Evolutionary conservation across 805 yeast species (phyloP), one percentile per base, ranked within the genome.

Genomic region (Brettanomyces naardenensis): DNA sequence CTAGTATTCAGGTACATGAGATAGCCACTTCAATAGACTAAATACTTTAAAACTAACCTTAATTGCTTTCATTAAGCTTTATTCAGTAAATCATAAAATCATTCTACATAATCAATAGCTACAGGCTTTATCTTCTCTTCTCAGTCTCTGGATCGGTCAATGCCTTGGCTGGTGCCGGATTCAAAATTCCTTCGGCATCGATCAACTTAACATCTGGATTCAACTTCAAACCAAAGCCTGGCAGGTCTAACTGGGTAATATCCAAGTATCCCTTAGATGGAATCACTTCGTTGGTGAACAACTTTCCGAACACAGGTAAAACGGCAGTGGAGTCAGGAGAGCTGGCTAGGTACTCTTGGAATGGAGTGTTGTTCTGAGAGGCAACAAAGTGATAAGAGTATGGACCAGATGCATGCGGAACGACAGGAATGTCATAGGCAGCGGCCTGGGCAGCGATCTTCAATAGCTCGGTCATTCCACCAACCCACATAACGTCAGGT

Each of bases 401-500:
- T 29, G 73, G 71, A 41, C 75, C 74, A n/a, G 71, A 64, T 25
- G 74, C 75, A 45, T 69, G 75, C 26, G 73, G 73, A 39, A 69
- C 75, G 33, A 69, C 71, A 20, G 75, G 75, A 36, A 69, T 66
- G 44, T 69, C 75, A 44, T 69, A 69, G 15, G 74, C 73, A 34
- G 71, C 71, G 20, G 74, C 74, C 48, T 69, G 74, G 14, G 64
- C 65, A 30, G 71, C 64, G 36, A 69, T 57, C 44, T 66, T 62
- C 37, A 69, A 52, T 25, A 68, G 52, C 53, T 69, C 75, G 15
- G 74, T 68, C 61, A 69, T 48, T 32, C 74, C 73, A 36, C 74
- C 74, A 42, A 68, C 70, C 74, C 74, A 69, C 74, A 69, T 69
- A 36, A 69, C 66, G 48, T 69, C 75, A 18, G 74, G 74, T 48